Base-by-base conservation (phyloP, 768 basidiomycete genomes). In the Infundibulicybe gibba region DNA sequence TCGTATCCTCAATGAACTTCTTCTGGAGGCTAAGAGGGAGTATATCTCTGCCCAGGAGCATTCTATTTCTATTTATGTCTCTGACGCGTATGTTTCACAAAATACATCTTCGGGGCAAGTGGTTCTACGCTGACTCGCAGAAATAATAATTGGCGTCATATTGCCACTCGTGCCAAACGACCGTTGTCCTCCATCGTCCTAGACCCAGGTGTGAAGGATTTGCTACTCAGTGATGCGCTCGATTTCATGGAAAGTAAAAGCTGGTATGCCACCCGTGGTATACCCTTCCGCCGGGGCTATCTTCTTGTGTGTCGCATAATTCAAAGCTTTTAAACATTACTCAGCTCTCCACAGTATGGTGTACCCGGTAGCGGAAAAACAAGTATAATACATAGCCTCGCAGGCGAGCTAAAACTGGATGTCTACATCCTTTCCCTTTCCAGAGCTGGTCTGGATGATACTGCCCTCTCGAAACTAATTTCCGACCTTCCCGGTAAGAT, bases 281-380 rank as follows among this genome's bases (percentile, higher is more conserved):
- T 91, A 48, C 89, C 90, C 1, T 90, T 87, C 68, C 81, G 87
- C 15, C 73, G 88, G 10, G 88, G 88, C 16, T 88, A 87, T 58
- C 75, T 90, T 17, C 71, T 89, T 12, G 67, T 68, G 49, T 41
- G 63, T 51, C 16, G 20, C 20, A 35, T 32, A 9, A 16, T 8
- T 13, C 30, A 11, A 21, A 34, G 21, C 6, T 12, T 34, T 9
- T 1, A 12, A 32, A 17, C 16, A 15, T 11, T 40, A 43, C 21
- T 43, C 33, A 8, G 14, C 25, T 41, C 21, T n/a, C 17, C 4
- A 54, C 10, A 82, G 79, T 77, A 87, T 54, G 88, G 88, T 16
- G 82, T 77, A 4, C 86, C 87, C 30, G 87, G 88, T 6, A 80
- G 83, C 8, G 88, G 90, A 0, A 92, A 90, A 58, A 89, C 87